Conservation (phyloP, 495 filamentous ascomycete species). For the Chlorociboria aeruginascens region DNA sequence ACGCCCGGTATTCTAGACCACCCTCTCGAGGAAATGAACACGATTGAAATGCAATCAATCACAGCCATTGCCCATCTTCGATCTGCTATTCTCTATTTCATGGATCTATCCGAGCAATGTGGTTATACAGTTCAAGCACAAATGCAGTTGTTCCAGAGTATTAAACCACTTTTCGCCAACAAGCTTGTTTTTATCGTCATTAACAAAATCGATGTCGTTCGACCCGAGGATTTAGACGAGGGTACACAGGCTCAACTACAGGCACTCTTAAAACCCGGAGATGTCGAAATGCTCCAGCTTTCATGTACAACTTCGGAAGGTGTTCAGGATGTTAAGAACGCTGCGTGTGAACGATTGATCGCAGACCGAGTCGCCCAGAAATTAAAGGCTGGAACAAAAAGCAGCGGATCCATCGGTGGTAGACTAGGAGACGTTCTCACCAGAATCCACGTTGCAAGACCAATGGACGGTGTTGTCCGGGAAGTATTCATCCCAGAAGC, state of each 20-base stretch:
- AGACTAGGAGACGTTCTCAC: constrained; percentile 79
- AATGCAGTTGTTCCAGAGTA: constrained; percentile 85
- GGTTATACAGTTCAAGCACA: constrained; percentile 89
- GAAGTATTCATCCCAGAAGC: constrained; percentile 86
- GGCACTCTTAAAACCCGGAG: constrained; percentile 65
- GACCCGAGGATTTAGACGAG: constrained; percentile 76
- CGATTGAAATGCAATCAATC: constrained; percentile 97
- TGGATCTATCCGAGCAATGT: constrained; percentile 96
- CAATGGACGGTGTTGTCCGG: constrained; percentile 62
- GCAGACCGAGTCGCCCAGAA: constrained; percentile 91
- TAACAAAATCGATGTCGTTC: constrained; percentile 93
- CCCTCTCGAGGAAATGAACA: constrained; percentile 98
- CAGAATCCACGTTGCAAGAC: constrained; percentile 91
- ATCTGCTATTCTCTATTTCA: constrained; percentile 92
- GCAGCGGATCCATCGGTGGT: constrained; percentile 56
- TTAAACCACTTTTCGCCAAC: constrained; percentile 93
- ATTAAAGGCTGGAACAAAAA: constrained; percentile 75
- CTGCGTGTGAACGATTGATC: constrained; percentile 84
- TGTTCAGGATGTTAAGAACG: constrained; percentile 87
- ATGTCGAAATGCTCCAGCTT: constrained; percentile 81
- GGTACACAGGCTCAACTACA: constrained; percentile 70
- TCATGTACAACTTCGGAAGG: constrained; percentile 95
- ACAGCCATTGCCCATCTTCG: constrained; percentile 94
- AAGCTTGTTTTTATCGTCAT: constrained; percentile 93
- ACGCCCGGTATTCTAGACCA: constrained; percentile 91